These are phyloP conservation scores for Pleurotus giganteus DNA, from an alignment of 768 basidiomycete genomes.

Conservation along the genomic window DNA sequence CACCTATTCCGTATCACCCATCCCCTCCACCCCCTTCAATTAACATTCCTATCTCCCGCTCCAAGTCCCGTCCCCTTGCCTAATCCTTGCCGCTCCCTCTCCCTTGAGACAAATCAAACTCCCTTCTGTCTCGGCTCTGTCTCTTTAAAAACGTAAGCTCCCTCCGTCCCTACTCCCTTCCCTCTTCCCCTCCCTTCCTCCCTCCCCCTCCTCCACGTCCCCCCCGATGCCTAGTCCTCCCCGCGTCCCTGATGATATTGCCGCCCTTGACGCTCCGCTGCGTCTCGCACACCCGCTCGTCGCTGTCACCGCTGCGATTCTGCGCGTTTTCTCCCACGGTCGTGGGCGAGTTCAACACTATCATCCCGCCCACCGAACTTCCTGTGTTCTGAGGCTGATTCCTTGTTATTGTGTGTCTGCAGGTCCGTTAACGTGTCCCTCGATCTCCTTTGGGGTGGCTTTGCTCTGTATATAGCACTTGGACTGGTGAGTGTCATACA, in stretches of 20 bases:
- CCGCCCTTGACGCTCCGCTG: background rate
- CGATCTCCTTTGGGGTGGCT: no score
- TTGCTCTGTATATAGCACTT: no score
- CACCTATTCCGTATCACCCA: background rate
- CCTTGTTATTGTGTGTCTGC: background rate
- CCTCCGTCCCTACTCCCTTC: slow-evolving; percentile 5
- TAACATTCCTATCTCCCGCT: background rate
- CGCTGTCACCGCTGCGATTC: slow-evolving; percentile 31
- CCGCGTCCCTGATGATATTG: background rate
- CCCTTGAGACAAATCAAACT: slow-evolving; percentile 5
- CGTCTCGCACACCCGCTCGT: slow-evolving; percentile 8
- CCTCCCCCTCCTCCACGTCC: slow-evolving; percentile 4
- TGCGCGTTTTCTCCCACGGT: slow-evolving; percentile 20
- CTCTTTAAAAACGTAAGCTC: slow-evolving; percentile 9
- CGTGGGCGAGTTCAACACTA: background rate
- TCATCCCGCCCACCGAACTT: background rate
- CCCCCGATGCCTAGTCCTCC: background rate
- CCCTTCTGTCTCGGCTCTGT: slow-evolving; percentile 1
- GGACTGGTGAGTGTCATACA: no score
- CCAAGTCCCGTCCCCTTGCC: slow-evolving; percentile 5
- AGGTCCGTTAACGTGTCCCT: background rate
- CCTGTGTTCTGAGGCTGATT: background rate
- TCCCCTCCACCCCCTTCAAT: background rate
- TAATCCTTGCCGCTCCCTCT: background rate
- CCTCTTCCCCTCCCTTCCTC: slow-evolving; percentile 4